phyloP scores from a whole-genome alignment of 768 basidiomycete genomes.

The Pleurotus salmoneostramineus region DNA sequence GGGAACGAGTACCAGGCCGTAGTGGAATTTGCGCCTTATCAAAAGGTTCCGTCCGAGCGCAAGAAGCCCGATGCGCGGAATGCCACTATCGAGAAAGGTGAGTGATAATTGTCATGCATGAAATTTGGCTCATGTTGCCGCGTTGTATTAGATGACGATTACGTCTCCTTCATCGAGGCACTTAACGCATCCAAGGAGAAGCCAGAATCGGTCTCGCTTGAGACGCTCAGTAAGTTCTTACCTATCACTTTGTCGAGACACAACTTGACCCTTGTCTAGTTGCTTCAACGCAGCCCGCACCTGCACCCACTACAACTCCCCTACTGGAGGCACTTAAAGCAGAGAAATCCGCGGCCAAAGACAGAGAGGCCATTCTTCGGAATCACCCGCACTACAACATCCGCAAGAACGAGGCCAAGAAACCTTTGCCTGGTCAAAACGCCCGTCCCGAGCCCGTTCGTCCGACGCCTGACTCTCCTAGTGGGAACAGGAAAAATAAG shows the following conservation, averaged over 20 bases:
- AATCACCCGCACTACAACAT: slow-evolving; percentile 70
- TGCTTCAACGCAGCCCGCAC: slow-evolving; percentile 54
- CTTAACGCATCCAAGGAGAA: slow-evolving; percentile 50
- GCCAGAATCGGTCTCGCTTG: slow-evolving; percentile 58
- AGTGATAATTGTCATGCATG: slow-evolving; percentile 7
- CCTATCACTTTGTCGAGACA: background rate
- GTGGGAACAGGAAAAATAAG: slow-evolving; percentile 10
- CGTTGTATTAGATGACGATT: slow-evolving; percentile 65
- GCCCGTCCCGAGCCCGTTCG: slow-evolving; percentile 13
- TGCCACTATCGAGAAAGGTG: slow-evolving; percentile 89
- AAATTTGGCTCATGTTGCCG: no score
- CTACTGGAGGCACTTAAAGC: slow-evolving; percentile 91
- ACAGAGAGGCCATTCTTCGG: slow-evolving; percentile 68
- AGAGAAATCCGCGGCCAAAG: slow-evolving; percentile 68
- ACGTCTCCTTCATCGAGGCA: slow-evolving; percentile 73
- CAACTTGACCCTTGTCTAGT: slow-evolving; percentile 34
- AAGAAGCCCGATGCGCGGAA: slow-evolving; percentile 75
- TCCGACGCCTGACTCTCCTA: slow-evolving; percentile 13
- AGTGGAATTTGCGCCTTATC: slow-evolving; percentile 93
- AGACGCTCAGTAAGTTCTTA: slow-evolving; percentile 50
- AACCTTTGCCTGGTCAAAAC: slow-evolving; percentile 18
- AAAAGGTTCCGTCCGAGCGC: slow-evolving; percentile 76
- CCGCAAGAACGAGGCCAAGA: slow-evolving; percentile 32
- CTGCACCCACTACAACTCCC: slow-evolving; percentile 79
- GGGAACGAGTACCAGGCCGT: slow-evolving; percentile 86